phyloP scores from a whole-genome alignment of 306 rosid species.

The cucumber (Cucumis sativus) region Cucumber_9930_V3 NC_026660.2:22506001-22506500 shows the following conservation, averaged over 20 bases:
- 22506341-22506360: neutral
- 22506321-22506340: neutral
- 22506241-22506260: neutral
- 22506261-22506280: neutral
- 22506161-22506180: neutral
- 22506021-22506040: neutral
- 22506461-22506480: conserved; percentile 54
- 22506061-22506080: neutral
- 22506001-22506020: neutral
- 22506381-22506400: neutral
- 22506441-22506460: neutral
- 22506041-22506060: conserved; percentile 1
- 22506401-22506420: neutral
- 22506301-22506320: neutral
- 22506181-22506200: neutral
- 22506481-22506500: conserved; percentile 92
- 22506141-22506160: neutral
- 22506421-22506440: neutral
- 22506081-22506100: neutral
- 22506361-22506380: neutral
- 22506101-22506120: neutral
- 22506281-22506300: neutral
- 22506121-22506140: neutral
- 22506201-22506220: neutral
- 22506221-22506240: neutral